Evolutionary conservation across 768 basidiomycete species (phyloP).

Genomic region (Termitomyces sp.): DNA sequence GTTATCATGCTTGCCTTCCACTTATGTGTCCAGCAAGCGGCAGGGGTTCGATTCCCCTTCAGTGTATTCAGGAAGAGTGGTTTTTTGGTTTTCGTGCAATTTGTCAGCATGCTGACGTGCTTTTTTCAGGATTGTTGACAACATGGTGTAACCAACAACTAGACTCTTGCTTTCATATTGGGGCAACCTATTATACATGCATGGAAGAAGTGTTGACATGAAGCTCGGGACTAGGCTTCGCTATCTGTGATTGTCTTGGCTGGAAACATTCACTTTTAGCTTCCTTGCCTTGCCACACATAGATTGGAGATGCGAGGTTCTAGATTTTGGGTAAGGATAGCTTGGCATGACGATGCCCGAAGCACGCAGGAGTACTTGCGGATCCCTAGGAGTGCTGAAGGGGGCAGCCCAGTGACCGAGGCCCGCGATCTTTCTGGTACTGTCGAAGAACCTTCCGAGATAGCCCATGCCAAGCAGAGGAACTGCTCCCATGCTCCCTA

Average conservation of each 20-base stretch:
- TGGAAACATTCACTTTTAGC: neutral
- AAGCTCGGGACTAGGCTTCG: too few relatives aligned
- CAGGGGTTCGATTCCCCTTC: slow-evolving; percentile 53
- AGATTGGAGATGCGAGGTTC: neutral
- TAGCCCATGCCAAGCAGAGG: neutral
- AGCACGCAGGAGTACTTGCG: neutral
- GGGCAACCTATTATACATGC: neutral
- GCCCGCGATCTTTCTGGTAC: neutral
- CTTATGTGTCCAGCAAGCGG: slow-evolving; percentile 30
- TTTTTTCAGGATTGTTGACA: too few relatives aligned
- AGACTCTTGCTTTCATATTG: too few relatives aligned
- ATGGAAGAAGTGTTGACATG: neutral
- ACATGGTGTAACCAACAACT: too few relatives aligned
- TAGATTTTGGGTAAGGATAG: neutral
- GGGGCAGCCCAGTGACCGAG: neutral
- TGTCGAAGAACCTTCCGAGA: neutral
- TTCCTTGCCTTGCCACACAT: neutral
- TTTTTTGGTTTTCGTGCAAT: too few relatives aligned
- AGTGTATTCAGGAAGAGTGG: too few relatives aligned
- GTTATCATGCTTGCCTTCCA: slow-evolving; percentile 95
- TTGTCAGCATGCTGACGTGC: too few relatives aligned
- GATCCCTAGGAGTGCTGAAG: neutral
- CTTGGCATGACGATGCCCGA: neutral
- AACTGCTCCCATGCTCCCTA: too few relatives aligned
- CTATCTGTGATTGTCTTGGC: neutral